Base-by-base conservation (phyloP, 1,139 yeast species). In the Geotrichum carabidarum region DNA sequence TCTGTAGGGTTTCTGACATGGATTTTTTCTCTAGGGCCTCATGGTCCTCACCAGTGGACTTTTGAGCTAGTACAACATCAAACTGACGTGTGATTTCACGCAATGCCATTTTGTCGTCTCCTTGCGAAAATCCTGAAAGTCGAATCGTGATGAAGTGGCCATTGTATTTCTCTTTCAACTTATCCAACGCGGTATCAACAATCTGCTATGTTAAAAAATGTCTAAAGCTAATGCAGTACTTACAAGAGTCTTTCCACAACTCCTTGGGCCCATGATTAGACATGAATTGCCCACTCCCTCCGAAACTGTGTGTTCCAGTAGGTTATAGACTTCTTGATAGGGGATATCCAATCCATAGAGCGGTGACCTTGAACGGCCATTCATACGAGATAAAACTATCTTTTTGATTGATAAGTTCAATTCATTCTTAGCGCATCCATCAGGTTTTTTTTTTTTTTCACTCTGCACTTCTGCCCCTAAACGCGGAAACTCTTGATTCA, bases 11-110 rank as follows among this genome's bases (percentile, higher is more conserved):
- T 53, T 76, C 82, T 35, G 78, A 76, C 47, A 81, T 72, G 9
- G 81, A 72, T 55, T 74, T 74, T 55, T 75, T 72, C 60, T 80
- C 81, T 47, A 80, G 65, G 48, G 53, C 50, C 22, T 56, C 59
- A 44, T 51, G 42, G 11, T 37, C 40, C 12, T 57, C 52, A 5
- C 43, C 45, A 44, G 36, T 37, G 18, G 37, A 30, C 36, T 50
- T 42, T 42, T 60, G 63, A 51, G 63, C 60, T 44, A 77, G 63
- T 49, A 75, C 75, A 57, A 71, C 64, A 61, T 87, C 95, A 51
- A 93, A 71, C 68, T 91, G 98, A 45, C 86, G 75, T 0, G 96
- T 95, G 55, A 93, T 86, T 61, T 89, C 94, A 52, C 93, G 77
- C 9, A 93, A 78, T 0, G 98, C 98, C 53, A 79, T 74, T 50